Conservation (phyloP, 345 rosid species). For the Cardiospermum halicacabum region DNA sequence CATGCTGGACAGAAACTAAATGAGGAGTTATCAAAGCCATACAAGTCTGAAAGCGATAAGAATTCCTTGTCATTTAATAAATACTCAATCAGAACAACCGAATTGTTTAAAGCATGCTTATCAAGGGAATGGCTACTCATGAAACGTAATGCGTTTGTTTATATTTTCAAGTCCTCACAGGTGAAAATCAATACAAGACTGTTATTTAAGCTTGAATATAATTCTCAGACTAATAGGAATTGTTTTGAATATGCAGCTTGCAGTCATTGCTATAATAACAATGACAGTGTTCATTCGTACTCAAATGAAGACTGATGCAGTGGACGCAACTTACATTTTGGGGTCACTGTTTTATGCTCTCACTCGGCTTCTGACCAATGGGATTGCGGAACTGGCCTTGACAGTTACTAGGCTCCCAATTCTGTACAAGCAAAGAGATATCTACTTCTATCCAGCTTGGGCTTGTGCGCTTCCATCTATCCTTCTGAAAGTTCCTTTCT, state of each 20-base stretch:
- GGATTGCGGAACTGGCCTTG: slow-evolving; percentile 36
- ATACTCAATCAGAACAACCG: background rate
- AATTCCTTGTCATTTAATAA: background rate
- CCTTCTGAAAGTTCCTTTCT: slow-evolving; percentile 43
- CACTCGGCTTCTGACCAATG: slow-evolving; percentile 28
- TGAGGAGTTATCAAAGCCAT: background rate
- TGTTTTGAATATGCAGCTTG: slow-evolving; percentile 23
- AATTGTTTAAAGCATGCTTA: background rate
- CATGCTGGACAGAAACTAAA: background rate
- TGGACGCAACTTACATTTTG: slow-evolving; percentile 34
- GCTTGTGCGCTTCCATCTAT: slow-evolving; percentile 36
- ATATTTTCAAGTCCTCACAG: background rate
- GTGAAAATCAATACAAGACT: background rate
- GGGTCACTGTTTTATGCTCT: slow-evolving; percentile 38
- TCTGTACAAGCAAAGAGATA: slow-evolving; percentile 46
- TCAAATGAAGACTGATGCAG: slow-evolving; percentile 27
- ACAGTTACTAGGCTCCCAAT: slow-evolving; percentile 38
- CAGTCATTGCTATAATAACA: slow-evolving; percentile 27
- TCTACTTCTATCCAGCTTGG: slow-evolving; percentile 51
- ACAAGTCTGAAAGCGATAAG: background rate
- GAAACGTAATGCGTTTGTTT: background rate
- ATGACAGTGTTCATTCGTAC: slow-evolving; percentile 38
- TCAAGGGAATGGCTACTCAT: background rate
- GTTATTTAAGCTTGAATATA: no score
- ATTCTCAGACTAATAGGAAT: no score